Conservation (phyloP, 345 rosid genomes). For the Gossypium anomalum region DNA sequence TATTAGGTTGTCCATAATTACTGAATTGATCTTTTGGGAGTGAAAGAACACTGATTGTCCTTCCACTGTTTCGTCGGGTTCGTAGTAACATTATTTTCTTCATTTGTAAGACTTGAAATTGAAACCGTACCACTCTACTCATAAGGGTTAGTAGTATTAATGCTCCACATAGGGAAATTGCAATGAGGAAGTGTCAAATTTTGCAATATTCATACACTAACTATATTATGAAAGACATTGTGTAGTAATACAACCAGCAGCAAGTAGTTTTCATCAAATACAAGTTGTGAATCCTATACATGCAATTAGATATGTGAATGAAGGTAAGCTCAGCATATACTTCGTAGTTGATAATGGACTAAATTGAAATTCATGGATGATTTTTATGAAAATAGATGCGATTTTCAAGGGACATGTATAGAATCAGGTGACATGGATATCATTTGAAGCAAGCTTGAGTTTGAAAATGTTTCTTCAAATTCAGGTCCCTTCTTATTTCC, state of each 20-base stretch:
- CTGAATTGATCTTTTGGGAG: too few species aligned
- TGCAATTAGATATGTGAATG: neutral
- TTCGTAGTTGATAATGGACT: neutral
- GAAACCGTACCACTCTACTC: too few species aligned
- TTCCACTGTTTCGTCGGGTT: too few species aligned
- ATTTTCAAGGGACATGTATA: conserved; percentile 34
- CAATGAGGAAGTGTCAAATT: neutral
- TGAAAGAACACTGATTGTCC: too few species aligned
- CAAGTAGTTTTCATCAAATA: neutral
- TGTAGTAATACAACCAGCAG: neutral
- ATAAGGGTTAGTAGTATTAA: too few species aligned
- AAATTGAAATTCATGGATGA: neutral
- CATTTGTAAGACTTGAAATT: too few species aligned
- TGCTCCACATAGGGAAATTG: neutral
- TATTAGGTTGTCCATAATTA: too few species aligned
- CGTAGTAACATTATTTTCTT: too few species aligned
- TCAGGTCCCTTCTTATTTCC: conserved; percentile 48
- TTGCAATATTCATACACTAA: neutral
- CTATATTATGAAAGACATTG: neutral
- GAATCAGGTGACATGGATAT: conserved; percentile 90
- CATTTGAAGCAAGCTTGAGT: conserved; percentile 88
- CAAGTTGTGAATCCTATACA: conserved; percentile 8
- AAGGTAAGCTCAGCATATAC: neutral
- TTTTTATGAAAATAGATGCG: neutral
- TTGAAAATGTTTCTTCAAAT: conserved; percentile 78